phyloP scores from a whole-genome alignment of 768 basidiomycete species.

The Crucibulum laeve region DNA sequence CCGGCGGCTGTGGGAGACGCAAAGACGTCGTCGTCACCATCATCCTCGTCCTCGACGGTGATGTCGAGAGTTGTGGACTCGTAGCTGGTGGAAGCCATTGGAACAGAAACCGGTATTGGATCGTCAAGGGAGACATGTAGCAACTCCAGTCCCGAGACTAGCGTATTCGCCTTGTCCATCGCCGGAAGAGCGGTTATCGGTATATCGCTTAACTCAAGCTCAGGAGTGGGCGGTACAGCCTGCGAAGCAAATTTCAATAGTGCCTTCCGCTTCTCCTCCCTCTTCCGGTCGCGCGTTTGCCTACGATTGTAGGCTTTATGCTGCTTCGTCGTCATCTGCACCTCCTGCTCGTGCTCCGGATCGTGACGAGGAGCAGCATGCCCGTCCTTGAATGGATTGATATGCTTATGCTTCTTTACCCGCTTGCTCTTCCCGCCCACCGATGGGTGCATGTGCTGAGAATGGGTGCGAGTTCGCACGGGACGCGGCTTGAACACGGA shows the following conservation, averaged over 20 bases:
- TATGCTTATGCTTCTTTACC: constrained; percentile 33
- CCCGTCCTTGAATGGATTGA: constrained; percentile 10
- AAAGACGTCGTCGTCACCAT: constrained; percentile 35
- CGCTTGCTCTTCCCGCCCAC: constrained; percentile 31
- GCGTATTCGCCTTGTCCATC: constrained; percentile 12
- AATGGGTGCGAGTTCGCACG: constrained; percentile 36
- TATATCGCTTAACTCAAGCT: background rate
- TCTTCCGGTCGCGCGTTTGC: constrained; percentile 44
- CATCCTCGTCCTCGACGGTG: constrained; percentile 8
- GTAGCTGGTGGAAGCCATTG: no score
- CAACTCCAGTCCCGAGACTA: constrained; percentile 26
- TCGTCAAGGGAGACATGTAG: constrained; percentile 20
- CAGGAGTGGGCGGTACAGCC: constrained; percentile 9
- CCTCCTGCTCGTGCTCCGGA: constrained; percentile 11
- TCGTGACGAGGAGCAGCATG: constrained; percentile 6
- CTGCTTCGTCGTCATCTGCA: constrained; percentile 10
- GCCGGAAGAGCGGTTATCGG: background rate
- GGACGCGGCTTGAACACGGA: constrained; percentile 75
- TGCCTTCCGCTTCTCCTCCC: constrained; percentile 41
- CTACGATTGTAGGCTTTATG: constrained; percentile 34
- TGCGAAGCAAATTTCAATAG: constrained; percentile 24
- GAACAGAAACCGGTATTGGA: no score
- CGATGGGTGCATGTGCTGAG: constrained; percentile 16
- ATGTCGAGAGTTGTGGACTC: no score
- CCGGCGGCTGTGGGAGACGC: constrained; percentile 21